Base-by-base conservation (phyloP, 192 early-diverging fungal species). In the Coemansia sp. region DNA sequence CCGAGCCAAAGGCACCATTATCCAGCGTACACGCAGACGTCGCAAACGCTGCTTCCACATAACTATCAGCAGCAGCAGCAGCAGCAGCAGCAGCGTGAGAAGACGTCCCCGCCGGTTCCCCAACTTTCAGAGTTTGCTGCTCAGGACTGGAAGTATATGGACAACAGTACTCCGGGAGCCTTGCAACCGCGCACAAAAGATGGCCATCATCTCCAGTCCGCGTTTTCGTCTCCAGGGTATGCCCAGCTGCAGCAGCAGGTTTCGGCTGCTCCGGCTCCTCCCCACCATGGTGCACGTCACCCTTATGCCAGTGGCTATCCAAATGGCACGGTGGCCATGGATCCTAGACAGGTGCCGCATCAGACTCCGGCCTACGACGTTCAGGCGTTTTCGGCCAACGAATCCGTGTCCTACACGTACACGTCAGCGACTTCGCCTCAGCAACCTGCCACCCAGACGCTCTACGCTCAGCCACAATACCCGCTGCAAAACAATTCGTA, bases 391-490 rank as follows among this genome's bases (percentile, higher is more conserved):
- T 51, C 62, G 12, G 22, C 62, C 17, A 45, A 43, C 8, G 62
- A 64, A 41, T 64, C 62, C 18, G 20, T 57, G 48, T 39, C 71
- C 51, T 48, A 66, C 45, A 17, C 54, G 12, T 65, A 74, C 43
- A 34, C 61, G 22, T 54, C 58, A 51, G 67, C 60, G 41, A 61
- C 58, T 20, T 61, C 58, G 35, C 43, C 67, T 51, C 57, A 32
- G 58, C 56, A 51, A 60, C 17, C 59, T 8, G 32, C 67, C 48
- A 45, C 48, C 22, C 59, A 69, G 51, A 59, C 51, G 52, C 54
- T 55, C 12, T 69, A 69, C 67, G 51, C 58, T 7, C 67, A 71
- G 70, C 65, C 65, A 35, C 69, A 65, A 33, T 75, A 75, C 37
- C 28, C 58, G n/a, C 28, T 64, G 32, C 73, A 68, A 8, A 62